Conservation (phyloP, 225 moss, liverwort and hornwort species). For the Pseudoscleropodium purum region DNA sequence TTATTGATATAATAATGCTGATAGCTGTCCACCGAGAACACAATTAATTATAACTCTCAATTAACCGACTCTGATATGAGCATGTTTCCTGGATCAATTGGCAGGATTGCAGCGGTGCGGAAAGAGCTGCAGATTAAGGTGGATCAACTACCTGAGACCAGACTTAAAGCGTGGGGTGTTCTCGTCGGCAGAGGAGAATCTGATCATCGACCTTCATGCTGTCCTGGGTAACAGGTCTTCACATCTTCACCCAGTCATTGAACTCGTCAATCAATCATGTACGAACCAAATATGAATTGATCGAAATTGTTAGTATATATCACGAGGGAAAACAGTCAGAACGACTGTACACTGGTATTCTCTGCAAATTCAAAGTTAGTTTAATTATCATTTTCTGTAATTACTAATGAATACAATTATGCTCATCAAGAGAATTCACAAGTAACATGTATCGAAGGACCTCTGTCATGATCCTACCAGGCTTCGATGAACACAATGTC, state of each 20-base stretch:
- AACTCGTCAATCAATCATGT: background rate
- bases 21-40: background rate
- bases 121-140: conserved; percentile 93
- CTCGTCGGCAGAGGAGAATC: conserved; percentile 69
- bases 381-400: background rate
- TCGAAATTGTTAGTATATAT: background rate
- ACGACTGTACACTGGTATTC: background rate
- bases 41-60: background rate
- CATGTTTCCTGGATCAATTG: background rate
- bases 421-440: background rate
- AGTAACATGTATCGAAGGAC: background rate
- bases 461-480: background rate
- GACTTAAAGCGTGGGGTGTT: conserved; percentile 95
- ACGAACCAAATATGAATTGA: background rate
- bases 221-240: conserved; percentile 96
- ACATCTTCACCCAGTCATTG: conserved; percentile 48
- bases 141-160: conserved; percentile 94
- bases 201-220: conserved; percentile 88
- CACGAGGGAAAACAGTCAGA: background rate
- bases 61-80: background rate
- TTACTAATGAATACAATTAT: background rate
- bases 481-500: background rate
- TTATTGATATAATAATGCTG: background rate
- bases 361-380: background rate
- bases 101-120: conserved; percentile 91